Evolutionary conservation across 305 asterid genomes (phyloP).

Genomic region (Solanum hybrid): DNA sequence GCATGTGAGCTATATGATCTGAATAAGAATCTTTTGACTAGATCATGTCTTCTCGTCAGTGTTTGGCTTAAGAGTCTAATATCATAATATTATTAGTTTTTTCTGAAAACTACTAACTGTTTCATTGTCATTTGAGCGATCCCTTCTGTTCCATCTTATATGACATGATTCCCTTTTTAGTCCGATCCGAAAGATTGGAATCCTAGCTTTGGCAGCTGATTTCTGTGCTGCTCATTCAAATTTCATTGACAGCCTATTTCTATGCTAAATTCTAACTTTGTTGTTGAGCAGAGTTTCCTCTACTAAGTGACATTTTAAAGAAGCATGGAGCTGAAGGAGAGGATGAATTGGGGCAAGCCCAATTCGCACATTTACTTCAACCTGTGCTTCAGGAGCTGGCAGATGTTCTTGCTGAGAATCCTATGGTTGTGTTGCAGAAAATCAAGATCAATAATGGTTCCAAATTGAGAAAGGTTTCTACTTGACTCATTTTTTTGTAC

Average conservation of each 20-base stretch:
- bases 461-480: constrained; percentile 42
- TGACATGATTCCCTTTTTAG: background rate
- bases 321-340: constrained; percentile 43
- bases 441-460: constrained; percentile 40
- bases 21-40: background rate
- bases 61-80: background rate
- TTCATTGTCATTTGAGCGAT: background rate
- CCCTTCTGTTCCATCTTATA: background rate
- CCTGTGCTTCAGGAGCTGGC: constrained; percentile 55
- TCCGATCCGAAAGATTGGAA: background rate
- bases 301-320: constrained; percentile 33
- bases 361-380: constrained; percentile 46
- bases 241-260: background rate
- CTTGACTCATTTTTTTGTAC: constrained; percentile 1
- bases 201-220: background rate
- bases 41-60: background rate
- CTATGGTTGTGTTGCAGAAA: constrained; percentile 27
- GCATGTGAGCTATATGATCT: background rate
- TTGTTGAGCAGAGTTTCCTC: constrained; percentile 40
- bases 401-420: constrained; percentile 36
- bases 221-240: background rate
- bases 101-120: background rate
- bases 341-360: constrained; percentile 54
- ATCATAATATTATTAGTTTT: background rate
- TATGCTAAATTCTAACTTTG: background rate